A percentile compares a stretch with the other conserved stretches of the same genome.
phyloP scores from a whole-genome alignment of 768 basidiomycete species.

The Leccinum fibrillosum region DNA sequence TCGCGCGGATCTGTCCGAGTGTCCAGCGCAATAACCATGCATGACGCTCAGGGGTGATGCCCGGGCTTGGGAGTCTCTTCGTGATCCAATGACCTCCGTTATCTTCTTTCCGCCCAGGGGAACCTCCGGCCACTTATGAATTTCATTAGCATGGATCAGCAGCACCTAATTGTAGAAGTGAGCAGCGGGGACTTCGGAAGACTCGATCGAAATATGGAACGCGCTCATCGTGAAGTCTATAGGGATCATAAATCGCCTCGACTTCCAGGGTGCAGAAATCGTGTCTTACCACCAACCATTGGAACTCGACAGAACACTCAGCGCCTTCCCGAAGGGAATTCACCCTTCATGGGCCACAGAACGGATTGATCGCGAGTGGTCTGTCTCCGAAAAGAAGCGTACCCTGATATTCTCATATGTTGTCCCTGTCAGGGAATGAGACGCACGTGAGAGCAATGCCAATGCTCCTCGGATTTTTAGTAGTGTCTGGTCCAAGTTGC shows the following conservation, averaged over 20 bases:
- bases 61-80: constrained; percentile 12
- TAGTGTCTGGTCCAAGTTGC: constrained; percentile 34
- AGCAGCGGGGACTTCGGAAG: constrained; percentile 37
- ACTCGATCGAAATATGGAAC: constrained; percentile 42
- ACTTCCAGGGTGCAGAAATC: constrained; percentile 13
- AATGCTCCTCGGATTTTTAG: constrained; percentile 42
- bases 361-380: constrained; percentile 8
- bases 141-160: neutral
- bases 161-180: constrained; percentile 16
- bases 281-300: constrained; percentile 39
- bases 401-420: constrained; percentile 32
- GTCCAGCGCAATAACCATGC: constrained; percentile 24
- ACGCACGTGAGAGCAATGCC: constrained; percentile 32
- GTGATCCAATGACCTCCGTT: constrained; percentile 3
- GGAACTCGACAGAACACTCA: constrained; percentile 32
- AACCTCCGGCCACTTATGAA: constrained; percentile 26
- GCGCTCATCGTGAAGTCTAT: constrained; percentile 14
- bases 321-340: constrained; percentile 34
- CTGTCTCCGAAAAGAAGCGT: constrained; percentile 39
- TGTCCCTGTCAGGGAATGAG: constrained; percentile 22
- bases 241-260: constrained; percentile 16
- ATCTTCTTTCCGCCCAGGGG: constrained; percentile 29
- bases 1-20: constrained; percentile 25
- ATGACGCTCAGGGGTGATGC: constrained; percentile 21
- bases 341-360: constrained; percentile 29